Evolutionary conservation across 106 monocot genomes (phyloP), one percentile per base, ranked within the genome.

Genomic region (Acorus gramineus): DNA sequence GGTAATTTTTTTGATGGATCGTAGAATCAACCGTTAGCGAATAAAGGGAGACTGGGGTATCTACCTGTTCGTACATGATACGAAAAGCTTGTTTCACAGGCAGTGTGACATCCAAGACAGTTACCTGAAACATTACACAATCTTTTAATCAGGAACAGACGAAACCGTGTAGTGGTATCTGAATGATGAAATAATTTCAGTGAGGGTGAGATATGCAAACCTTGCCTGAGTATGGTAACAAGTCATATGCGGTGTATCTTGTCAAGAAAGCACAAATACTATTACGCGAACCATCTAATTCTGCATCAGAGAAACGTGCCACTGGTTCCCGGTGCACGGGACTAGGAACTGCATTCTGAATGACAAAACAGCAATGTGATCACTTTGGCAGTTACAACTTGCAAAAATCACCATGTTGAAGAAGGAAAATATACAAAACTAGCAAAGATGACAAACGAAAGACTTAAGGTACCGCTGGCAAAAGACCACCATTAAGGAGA

Each of bases 201-300:
- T 2, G 65, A 4, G 6, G 7, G 50, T 6, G 4, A 9, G 7
- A 45, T 3, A 65, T 12, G 4, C 58, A 57, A 11, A 74, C 74
- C 74, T 74, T 74, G 74, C 67, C 67, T 67, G 74, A 74, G 42
- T 55, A 7, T 4, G 74, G 74, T 67, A 74, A 46, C 50, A 67
- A 55, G 7, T 74, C 67, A 67, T 58, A 74, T 28, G 62, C 66
- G 8, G 67, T 74, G 8, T 54, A 53, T 3, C 9, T 9, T 55
- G 61, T 67, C 48, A 74, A 61, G 42, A 74, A 44, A 42, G 3
- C 47, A 11, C 61, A 74, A 4, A 67, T 50, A 56, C 61, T 49
- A 11, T 13, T 8, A 42, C 74, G 67, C 4, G 42, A 67, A 67
- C 7, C 54, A 47, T 54, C 54, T 56, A 74, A 11, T 0, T 55